Conservation (phyloP, 345 rosid species). For the Pugionium cornutum region DNA sequence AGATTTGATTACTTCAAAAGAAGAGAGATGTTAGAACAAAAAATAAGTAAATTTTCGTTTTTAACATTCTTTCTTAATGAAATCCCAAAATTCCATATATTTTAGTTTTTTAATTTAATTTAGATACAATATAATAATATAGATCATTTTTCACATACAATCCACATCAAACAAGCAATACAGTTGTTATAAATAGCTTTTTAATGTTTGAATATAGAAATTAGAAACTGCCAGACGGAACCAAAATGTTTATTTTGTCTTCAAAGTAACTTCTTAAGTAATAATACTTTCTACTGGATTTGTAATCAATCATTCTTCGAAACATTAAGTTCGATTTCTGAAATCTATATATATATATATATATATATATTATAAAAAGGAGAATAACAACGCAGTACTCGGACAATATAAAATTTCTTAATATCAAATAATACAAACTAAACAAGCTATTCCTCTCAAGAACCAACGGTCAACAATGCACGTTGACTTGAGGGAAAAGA, state of each 20-base stretch:
- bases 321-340: not conserved
- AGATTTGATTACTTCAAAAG: too few relatives aligned
- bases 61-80: too few relatives aligned
- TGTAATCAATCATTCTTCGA: not conserved
- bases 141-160: not conserved
- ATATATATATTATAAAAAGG: not conserved
- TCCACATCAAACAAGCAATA: not conserved
- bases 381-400: not conserved
- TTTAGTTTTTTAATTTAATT: too few relatives aligned
- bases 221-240: not conserved
- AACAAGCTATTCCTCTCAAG: slow-evolving; percentile 35
- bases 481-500: slow-evolving; percentile 36
- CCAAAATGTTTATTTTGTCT: not conserved
- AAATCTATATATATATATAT: too few relatives aligned
- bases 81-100: too few relatives aligned
- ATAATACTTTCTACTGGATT: not conserved
- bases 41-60: too few relatives aligned
- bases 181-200: not conserved
- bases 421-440: slow-evolving; percentile 20
- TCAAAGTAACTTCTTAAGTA: not conserved
- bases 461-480: slow-evolving; percentile 37
- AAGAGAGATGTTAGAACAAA: too few relatives aligned
- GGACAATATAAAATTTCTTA: not conserved
- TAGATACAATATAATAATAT: too few relatives aligned
- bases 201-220: not conserved